Base-by-base conservation (phyloP, 106 monocot species). In the Dactylorhiza incarnata region DNA sequence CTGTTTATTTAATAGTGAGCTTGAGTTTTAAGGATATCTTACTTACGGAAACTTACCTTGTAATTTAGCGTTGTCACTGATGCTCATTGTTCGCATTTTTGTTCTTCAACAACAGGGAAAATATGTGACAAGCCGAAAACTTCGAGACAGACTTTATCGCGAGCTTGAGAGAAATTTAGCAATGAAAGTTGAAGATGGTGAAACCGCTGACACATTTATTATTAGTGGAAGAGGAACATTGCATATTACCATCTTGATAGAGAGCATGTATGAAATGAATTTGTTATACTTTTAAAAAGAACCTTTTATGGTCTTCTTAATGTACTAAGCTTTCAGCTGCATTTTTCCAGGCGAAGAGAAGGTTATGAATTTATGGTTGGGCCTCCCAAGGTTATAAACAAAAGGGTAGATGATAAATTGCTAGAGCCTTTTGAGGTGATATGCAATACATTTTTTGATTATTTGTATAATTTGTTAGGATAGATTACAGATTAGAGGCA, bases 351-450 rank as follows among this genome's bases (percentile, higher is more conserved):
- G 97, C 80, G 96, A 78, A 87, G 97, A 78, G 97, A 97, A 89
- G 97, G 94, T 80, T 97, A 88, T 82, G 97, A 97, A 50, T 97
- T 97, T 82, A 94, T 97, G 97, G 91, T 97, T 59, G 97, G 97
- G 62, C 89, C 97, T 46, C 97, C 97, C 0, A 97, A 97, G 85
- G 97, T 97, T 75, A 97, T 97, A 50, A 94, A 88, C 80, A 97
- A 97, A 78, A 86, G 23, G 13, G 86, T 89, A 23, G 83, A 89
- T 47, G 94, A 87, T 19, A 83, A 91, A 76, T 75, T 89, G 68
- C 82, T 89, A 54, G 97, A 97, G 78, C 97, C 97, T 15, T 91
- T 85, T 85, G 97, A 97, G 97, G 97, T 97, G 73, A 76, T 68
- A 12, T 55, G 81, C 12, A 65, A 65, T 37, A 12, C 65, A 24